Percentiles rank a stretch among this genome's conserved stretches.
Evolutionary conservation across 1,139 yeast species (phyloP).

Genomic region (Zygosaccharomyces pseudobailii): DNA sequence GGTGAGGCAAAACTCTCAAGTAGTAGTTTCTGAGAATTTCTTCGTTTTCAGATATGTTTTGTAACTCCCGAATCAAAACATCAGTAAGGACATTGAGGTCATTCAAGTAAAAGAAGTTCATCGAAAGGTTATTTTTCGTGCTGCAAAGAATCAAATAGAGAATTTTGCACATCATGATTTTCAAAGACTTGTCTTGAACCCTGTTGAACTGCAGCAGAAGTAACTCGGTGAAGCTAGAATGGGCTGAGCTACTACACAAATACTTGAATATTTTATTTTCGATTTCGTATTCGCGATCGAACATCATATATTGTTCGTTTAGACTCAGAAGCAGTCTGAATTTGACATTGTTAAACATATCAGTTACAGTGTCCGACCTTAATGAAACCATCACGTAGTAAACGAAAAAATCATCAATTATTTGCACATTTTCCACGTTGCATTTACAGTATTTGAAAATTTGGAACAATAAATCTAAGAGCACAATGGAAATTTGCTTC

Average conservation of each 20-base stretch:
- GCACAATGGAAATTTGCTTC: slow-evolving; percentile 40
- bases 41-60: slow-evolving; percentile 56
- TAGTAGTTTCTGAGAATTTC: slow-evolving; percentile 70
- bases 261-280: slow-evolving; percentile 49
- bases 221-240: slow-evolving; percentile 50
- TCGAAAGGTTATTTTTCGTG: slow-evolving; percentile 55
- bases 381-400: slow-evolving; percentile 40
- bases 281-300: slow-evolving; percentile 39
- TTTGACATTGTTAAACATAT: slow-evolving; percentile 62
- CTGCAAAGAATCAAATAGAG: slow-evolving; percentile 71
- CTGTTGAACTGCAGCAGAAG: slow-evolving; percentile 67
- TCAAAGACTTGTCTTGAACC: slow-evolving; percentile 61
- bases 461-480: slow-evolving; percentile 50
- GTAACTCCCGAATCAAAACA: slow-evolving; percentile 73
- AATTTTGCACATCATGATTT: slow-evolving; percentile 73
- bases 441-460: slow-evolving; percentile 48
- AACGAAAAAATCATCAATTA: slow-evolving; percentile 51
- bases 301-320: slow-evolving; percentile 82
- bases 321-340: slow-evolving; percentile 69
- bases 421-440: slow-evolving; percentile 39
- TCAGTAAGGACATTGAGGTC: slow-evolving; percentile 86
- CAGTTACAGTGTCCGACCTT: slow-evolving; percentile 49
- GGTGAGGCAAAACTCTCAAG: slow-evolving; percentile 67
- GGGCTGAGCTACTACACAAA: slow-evolving; percentile 36
- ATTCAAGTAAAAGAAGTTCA: slow-evolving; percentile 62